Evolutionary conservation across 345 rosid species (phyloP), one percentile per base, ranked within the genome.

Genomic region (Moricandia arvensis): DNA sequence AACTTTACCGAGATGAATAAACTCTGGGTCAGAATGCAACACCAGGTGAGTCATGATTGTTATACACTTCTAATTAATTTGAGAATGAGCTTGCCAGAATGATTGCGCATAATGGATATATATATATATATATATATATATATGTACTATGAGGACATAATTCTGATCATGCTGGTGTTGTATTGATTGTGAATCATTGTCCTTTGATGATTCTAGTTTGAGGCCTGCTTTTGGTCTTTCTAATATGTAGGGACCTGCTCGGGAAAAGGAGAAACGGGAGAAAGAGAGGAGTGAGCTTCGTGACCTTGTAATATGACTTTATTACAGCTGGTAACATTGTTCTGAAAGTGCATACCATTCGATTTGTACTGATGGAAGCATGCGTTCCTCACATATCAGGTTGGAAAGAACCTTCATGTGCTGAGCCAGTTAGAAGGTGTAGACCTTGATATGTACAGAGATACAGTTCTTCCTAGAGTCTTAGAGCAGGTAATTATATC

Each of bases 221-320:
- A 95, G 90, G 94, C 86, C 87, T 92, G 96, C 93, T 92, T 81
- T 90, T 91, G 98, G 93, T 86, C 90, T 92, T 92, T 91, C n/a
- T n/a, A n/a, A n/a, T n/a, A n/a, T n/a, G n/a, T n/a, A 95, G 99
- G 99, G 98, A 82, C 97, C 98, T 85, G 87, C 93, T 89, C 97
- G 99, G 78, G 98, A 85, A 45, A 95, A 91, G 96, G 98, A 93
- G 80, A 93, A 81, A 78, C 94, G 98, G 84, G 99, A 95, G 85
- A 95, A 87, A 81, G 99, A 95, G 80, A 89, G 99, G 90, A 91
- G 87, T 85, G 98, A 93, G 91, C 97, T 95, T 54, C 98, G 99
- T 33, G 99, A 95, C 89, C 99, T 95, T 89, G 99, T 95, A 95
- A 92, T 80, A 66, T 78, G 85, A 71, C 63, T 85, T 75, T 79